Evolutionary conservation across 192 early-diverging fungal genomes (phyloP), one percentile per base, ranked within the genome.

Genomic region (Dissophora globulifera): DNA sequence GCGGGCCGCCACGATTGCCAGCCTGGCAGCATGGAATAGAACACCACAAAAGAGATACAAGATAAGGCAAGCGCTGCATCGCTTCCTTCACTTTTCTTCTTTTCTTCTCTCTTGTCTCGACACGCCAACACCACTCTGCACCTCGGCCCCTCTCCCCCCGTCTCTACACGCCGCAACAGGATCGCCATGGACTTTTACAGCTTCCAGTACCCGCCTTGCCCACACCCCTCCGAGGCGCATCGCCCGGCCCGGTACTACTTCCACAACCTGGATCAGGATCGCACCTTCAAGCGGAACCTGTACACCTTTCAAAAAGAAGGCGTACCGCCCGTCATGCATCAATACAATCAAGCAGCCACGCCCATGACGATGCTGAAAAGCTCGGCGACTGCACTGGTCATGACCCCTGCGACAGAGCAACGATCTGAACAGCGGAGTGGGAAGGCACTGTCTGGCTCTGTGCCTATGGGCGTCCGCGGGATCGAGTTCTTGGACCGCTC

Each of bases 171-270:
- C n/a, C n/a, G n/a, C n/a, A n/a, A n/a, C n/a, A n/a, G n/a, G n/a
- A n/a, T 45, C 9, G 12, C 43, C 4, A 71, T 71, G 69, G 69
- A 71, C 7, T 26, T 62, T 4, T 57, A 71, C 60, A 71, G 59
- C 29, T 71, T 71, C 54, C 58, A 57, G 22, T 71, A 71, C 15
- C 60, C 69, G 11, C 59, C 69, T 8, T 60, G 69, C 20, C 52
- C 69, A 6, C 23, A 22, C 40, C 69, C 69, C 4, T 71, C 53
- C 1, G 59, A 71, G 7, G 12, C 40, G 27, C 60, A 71, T 42
- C 19, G 47, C 10, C 69, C 69, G 0, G 20, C 50, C 9, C 58
- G 67, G 7, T 69, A 69, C 47, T 61, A 69, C 51, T 69, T 69
- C 33, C 58, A 61, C 42, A 69, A 49, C 43, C 58, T 69, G 1